Evolutionary conservation across 2,329 filamentous ascomycete genomes (phyloP), one percentile per base, ranked within the genome.

Genomic region (Colletotrichum sp.): DNA sequence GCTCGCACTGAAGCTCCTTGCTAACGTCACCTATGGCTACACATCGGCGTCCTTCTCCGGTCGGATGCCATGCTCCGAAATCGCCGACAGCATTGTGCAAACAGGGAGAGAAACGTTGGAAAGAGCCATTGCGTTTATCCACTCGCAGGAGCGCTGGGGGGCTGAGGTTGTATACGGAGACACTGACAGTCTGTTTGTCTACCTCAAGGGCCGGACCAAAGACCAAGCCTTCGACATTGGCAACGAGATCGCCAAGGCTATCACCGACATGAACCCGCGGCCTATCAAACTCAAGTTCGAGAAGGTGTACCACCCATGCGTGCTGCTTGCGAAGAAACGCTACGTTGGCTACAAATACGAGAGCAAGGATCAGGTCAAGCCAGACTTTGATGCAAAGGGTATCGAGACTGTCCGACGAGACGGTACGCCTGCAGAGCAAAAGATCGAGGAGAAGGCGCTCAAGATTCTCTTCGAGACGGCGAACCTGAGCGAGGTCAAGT

Each of bases 271-370:
- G 87, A 99, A 98, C 81, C 97, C 97, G 3, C 91, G 93, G 2
- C 97, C 97, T 0, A 89, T 99, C 79, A 98, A 98, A 85, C 93
- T 99, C 77, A 98, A 98, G 83, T 98, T 99, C 79, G 97, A 99
- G 83, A 99, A 99, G 80, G 96, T 99, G 2, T 99, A 99, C 84
- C 94, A 98, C 78, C 97, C 97, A 0, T 98, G 96, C 82, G 93
- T 98, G 0, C 89, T 99, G 6, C 90, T 99, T 1, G 96, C 97
- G 22, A 99, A 99, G 87, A 99, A 99, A 83, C 94, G 97, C 71
- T 99, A 99, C 80, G 97, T 98, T 6, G 97, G 97, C 8, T 98
- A 98, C 88, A 98, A 98, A 83, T 99, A 97, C 85, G 97, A 99
- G 82, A 91, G 89, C 78, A 91, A 90, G 48, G 88, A 90, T 18